A percentile compares a stretch with the other conserved stretches of the same genome.
Evolutionary conservation across 2,329 filamentous ascomycete species (phyloP).

Genomic region (Bipolaris bicolor): DNA sequence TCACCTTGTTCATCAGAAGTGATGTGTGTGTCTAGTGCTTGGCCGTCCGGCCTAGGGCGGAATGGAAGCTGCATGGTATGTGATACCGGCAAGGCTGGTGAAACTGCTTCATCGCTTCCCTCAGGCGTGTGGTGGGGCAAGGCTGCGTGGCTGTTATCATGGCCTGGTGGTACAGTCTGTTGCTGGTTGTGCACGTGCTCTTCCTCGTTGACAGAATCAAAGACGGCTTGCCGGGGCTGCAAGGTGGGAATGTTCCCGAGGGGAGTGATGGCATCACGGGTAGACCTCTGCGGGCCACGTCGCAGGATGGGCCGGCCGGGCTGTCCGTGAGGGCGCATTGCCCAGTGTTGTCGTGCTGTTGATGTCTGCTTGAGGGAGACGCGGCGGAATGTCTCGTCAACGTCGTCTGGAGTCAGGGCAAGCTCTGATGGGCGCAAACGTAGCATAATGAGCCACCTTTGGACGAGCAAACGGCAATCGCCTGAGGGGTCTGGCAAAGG

Average conservation of each 20-base stretch:
- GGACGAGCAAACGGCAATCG: slow-evolving; percentile 14
- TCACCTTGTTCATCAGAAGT: slow-evolving; percentile 12
- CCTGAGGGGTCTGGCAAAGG: slow-evolving; percentile 13
- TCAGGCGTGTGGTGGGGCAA: slow-evolving; percentile 1
- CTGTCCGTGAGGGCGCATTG: slow-evolving; percentile 10
- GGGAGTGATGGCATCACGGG: slow-evolving; percentile 36
- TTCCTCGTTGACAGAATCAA: slow-evolving; percentile 25
- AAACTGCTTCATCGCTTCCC: slow-evolving; percentile 8
- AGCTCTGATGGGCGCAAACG: slow-evolving; percentile 47
- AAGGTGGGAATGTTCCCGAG: slow-evolving; percentile 36
- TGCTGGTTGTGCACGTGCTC: slow-evolving; percentile 7
- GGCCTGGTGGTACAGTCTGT: neutral
- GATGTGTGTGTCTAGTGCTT: neutral
- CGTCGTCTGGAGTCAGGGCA: slow-evolving; percentile 44
- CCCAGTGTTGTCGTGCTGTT: slow-evolving; percentile 8
- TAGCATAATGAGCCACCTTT: slow-evolving; percentile 35
- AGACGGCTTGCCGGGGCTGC: slow-evolving; percentile 31
- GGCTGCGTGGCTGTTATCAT: slow-evolving; percentile 2
- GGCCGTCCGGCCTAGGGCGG: slow-evolving; percentile 19
- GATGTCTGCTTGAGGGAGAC: slow-evolving; percentile 35
- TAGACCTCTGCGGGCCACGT: slow-evolving; percentile 40
- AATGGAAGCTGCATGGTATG: slow-evolving; percentile 30
- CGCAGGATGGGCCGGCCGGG: slow-evolving; percentile 31
- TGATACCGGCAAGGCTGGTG: slow-evolving; percentile 10
- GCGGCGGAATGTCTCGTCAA: slow-evolving; percentile 44